Percentiles rank a stretch among this genome's conserved stretches.
These are phyloP conservation scores for Wickerhamomyces xylosicus DNA, from an alignment of 805 yeast genomes.

Conservation along the genomic window DNA sequence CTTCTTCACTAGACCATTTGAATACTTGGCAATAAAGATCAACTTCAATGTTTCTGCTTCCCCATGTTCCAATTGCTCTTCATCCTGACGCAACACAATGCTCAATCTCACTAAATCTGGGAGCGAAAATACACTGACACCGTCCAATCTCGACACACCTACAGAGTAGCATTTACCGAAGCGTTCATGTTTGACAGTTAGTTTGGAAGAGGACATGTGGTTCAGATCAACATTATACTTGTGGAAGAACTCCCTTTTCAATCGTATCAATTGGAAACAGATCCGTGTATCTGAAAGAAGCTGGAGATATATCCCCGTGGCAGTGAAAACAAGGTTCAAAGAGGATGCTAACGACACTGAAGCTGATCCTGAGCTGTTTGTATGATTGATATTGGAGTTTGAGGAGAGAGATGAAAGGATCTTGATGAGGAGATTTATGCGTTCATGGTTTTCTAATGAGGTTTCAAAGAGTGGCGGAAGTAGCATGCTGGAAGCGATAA, in stretches of 20 bases:
- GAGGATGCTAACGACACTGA: no score
- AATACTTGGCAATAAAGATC: background rate
- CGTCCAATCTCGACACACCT: background rate
- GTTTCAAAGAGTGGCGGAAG: no score
- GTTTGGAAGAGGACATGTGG: background rate
- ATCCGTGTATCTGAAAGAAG: no score
- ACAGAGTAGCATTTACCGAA: background rate
- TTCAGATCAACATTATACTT: background rate
- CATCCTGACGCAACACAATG: background rate
- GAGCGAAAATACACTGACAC: background rate
- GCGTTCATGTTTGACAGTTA: background rate
- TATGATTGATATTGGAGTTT: no score
- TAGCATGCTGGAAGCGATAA: no score
- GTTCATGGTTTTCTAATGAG: no score
- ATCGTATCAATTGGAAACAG: background rate
- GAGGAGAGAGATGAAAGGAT: no score
- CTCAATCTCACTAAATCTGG: background rate
- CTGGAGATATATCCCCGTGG: no score
- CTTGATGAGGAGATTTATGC: no score
- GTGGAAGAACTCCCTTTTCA: background rate
- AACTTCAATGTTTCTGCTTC: background rate
- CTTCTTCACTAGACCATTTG: background rate
- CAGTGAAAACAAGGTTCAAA: no score
- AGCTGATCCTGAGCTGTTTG: no score
- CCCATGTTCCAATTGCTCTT: background rate